phyloP scores from a whole-genome alignment of 2,329 filamentous ascomycete species.

The Xylaria sp. region DNA sequence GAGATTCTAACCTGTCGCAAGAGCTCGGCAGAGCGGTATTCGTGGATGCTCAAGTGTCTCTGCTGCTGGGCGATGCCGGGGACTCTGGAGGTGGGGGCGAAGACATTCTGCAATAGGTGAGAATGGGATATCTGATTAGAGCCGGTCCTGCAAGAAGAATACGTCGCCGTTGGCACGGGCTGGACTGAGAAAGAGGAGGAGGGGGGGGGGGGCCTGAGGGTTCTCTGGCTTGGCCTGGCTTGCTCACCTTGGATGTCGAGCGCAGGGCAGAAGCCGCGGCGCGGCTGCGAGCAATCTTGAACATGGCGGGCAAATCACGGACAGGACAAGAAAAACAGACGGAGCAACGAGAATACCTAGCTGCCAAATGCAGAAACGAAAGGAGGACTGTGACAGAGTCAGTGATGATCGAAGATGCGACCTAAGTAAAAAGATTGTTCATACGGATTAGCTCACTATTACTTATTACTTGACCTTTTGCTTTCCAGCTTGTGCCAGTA shows the following conservation, averaged over 20 bases:
- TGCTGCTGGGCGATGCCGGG: constrained; percentile 70
- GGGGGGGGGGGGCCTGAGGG: not conserved
- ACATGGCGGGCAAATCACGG: constrained; percentile 55
- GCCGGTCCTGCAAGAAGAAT: not conserved
- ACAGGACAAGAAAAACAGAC: constrained; percentile 1
- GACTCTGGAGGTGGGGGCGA: constrained; percentile 48
- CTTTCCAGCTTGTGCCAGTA: not conserved
- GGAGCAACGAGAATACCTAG: not conserved
- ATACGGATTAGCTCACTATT: not conserved
- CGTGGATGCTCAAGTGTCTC: constrained; percentile 91
- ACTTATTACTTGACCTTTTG: not conserved
- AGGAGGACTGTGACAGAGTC: constrained; percentile 4
- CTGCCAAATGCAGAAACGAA: constrained; percentile 5
- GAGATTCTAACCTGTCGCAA: constrained; percentile 59
- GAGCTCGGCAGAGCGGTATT: constrained; percentile 93
- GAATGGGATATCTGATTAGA: constrained; percentile 1
- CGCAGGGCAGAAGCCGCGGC: constrained; percentile 75
- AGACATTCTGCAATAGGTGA: constrained; percentile 30
- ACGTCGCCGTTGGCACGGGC: not conserved
- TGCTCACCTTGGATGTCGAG: constrained; percentile 62
- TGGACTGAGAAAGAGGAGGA: not conserved
- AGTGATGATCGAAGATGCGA: not conserved
- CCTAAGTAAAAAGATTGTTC: not conserved
- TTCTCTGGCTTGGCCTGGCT: not conserved
- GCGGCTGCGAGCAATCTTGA: constrained; percentile 78